These are phyloP conservation scores for Sporothrix humicola DNA, from an alignment of 2,329 filamentous ascomycete genomes.

Conservation along the genomic window DNA sequence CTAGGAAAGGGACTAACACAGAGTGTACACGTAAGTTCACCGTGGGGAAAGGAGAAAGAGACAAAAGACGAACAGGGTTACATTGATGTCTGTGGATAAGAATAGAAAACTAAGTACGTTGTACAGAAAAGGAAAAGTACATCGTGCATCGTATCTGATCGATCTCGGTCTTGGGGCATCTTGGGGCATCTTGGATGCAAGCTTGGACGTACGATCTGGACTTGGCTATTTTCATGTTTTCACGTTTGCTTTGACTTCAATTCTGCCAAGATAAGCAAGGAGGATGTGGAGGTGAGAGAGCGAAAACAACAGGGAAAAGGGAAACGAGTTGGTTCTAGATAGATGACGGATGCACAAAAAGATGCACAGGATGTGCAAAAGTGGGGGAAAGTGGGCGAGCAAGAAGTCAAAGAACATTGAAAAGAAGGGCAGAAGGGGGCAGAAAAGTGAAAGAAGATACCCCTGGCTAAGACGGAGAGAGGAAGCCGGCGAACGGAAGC, in stretches of 20 bases:
- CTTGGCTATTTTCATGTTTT: background rate
- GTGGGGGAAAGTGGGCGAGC: background rate
- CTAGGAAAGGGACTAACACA: background rate
- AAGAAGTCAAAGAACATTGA: background rate
- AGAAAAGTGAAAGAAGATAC: background rate
- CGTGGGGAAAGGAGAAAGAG: background rate
- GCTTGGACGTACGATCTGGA: background rate
- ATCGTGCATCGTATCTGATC: background rate
- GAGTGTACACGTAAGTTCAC: background rate
- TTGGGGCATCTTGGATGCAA: background rate
- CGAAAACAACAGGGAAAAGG: background rate
- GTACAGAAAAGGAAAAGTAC: background rate
- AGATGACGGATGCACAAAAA: slow-evolving; percentile 15
- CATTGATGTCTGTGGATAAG: background rate
- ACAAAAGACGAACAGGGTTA: slow-evolving; percentile 13
- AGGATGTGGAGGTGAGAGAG: background rate
- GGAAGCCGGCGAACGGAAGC: slow-evolving; percentile 25
- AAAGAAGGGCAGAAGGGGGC: background rate
- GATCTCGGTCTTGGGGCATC: background rate
- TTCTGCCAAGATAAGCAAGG: background rate
- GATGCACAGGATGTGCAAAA: background rate
- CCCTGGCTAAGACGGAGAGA: slow-evolving; percentile 13
- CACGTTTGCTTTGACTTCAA: no score
- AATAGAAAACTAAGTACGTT: background rate
- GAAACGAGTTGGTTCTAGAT: background rate